Evolutionary conservation across 352 stramenopile genomes (phyloP).

Genomic region (Pythium dissimile): DNA sequence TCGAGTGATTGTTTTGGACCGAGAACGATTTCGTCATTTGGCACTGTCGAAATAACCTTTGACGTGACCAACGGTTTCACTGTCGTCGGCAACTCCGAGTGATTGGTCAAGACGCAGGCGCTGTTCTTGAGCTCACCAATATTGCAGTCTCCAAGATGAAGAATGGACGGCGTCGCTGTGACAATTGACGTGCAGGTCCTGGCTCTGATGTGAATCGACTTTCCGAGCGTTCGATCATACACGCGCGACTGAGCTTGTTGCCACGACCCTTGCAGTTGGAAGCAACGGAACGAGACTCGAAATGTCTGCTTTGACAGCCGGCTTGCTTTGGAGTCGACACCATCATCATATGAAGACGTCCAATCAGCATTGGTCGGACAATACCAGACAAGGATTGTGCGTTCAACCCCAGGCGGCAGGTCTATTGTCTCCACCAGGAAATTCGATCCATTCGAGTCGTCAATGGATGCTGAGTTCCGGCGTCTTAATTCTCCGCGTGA

Average conservation of each 20-base stretch:
- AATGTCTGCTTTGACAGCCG: slow-evolving; percentile 86
- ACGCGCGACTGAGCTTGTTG: slow-evolving; percentile 82
- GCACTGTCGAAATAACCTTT: slow-evolving; percentile 87
- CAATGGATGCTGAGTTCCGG: slow-evolving; percentile 34
- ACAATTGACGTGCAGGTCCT: slow-evolving; percentile 87
- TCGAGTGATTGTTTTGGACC: slow-evolving; percentile 85
- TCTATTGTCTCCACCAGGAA: slow-evolving; percentile 88
- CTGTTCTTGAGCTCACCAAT: slow-evolving; percentile 88
- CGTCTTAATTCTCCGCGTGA: slow-evolving; percentile 44
- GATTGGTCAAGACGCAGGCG: slow-evolving; percentile 85
- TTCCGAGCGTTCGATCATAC: slow-evolving; percentile 82
- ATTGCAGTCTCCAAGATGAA: slow-evolving; percentile 87
- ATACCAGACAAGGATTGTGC: slow-evolving; percentile 90
- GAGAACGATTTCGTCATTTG: slow-evolving; percentile 85
- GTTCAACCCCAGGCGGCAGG: slow-evolving; percentile 78
- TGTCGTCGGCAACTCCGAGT: slow-evolving; percentile 84
- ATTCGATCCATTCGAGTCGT: slow-evolving; percentile 74
- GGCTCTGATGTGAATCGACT: slow-evolving; percentile 82
- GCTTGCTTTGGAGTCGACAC: slow-evolving; percentile 73
- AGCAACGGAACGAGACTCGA: slow-evolving; percentile 84
- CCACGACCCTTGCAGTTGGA: slow-evolving; percentile 83
- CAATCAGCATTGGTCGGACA: slow-evolving; percentile 33
- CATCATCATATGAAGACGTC: slow-evolving; percentile 37
- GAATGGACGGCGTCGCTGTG: slow-evolving; percentile 77
- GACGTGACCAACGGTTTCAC: slow-evolving; percentile 86